Percentiles rank a stretch among this genome's conserved stretches.
These are phyloP conservation scores for Cyclanthera cordifolia DNA, from an alignment of 306 rosid species.

Conservation along the genomic window DNA sequence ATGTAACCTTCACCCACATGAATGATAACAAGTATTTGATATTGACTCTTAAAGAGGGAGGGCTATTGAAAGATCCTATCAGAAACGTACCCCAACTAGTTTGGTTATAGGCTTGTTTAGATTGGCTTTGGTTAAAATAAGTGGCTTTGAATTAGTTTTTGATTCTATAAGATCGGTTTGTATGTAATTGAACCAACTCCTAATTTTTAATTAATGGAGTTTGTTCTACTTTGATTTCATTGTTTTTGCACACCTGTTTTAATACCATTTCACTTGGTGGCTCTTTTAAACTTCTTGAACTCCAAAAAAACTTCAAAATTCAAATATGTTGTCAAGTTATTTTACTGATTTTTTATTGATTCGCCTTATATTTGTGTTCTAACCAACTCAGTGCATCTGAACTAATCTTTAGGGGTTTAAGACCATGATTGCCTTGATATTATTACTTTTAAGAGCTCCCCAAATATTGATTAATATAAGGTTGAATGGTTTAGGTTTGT, in stretches of 20 bases:
- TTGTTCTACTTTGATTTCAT: neutral
- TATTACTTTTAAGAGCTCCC: neutral
- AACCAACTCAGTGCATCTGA: neutral
- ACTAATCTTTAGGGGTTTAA: neutral
- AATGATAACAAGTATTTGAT: too few species aligned
- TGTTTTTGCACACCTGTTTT: neutral
- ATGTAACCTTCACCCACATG: too few species aligned
- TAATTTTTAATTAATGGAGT: neutral
- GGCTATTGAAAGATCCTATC: too few species aligned
- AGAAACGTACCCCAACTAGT: neutral
- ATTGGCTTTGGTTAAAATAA: neutral
- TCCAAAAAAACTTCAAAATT: neutral
- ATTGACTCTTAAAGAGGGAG: too few species aligned
- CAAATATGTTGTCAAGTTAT: neutral
- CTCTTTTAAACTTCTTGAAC: neutral
- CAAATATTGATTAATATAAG: neutral
- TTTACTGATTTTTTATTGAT: neutral
- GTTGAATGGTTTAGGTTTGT: neutral
- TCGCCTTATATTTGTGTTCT: neutral
- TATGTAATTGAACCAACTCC: neutral
- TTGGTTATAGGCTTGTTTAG: neutral
- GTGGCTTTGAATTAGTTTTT: neutral
- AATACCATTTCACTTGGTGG: neutral
- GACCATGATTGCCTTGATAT: neutral
- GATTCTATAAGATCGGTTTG: neutral